Evolutionary conservation across 805 yeast species (phyloP).

Genomic region (Saccharomycopsis sp.): DNA sequence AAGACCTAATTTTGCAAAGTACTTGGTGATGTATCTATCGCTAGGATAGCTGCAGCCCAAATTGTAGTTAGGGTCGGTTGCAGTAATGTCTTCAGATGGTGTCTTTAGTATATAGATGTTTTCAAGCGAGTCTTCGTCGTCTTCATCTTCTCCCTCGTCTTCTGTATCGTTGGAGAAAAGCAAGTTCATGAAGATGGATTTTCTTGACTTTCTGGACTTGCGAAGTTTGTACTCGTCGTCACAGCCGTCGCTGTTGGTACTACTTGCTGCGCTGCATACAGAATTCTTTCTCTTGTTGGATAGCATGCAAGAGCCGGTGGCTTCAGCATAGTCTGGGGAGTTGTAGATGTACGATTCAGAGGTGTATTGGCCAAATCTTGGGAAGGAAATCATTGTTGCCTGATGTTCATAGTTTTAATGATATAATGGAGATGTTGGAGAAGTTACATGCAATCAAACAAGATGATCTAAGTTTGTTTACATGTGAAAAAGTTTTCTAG

Average conservation of each 20-base stretch:
- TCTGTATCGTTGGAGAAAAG: not conserved
- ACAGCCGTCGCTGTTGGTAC: slow-evolving; percentile 19
- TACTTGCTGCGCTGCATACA: slow-evolving; percentile 18
- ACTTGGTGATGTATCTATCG: slow-evolving; percentile 4
- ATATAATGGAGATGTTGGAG: too few relatives aligned
- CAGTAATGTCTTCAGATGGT: not conserved
- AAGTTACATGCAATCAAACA: too few relatives aligned
- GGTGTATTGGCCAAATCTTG: slow-evolving; percentile 15
- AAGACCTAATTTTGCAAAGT: slow-evolving; percentile 12
- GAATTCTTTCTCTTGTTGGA: not conserved
- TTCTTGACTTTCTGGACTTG: slow-evolving; percentile 3
- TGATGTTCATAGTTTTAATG: not conserved
- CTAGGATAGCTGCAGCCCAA: slow-evolving; percentile 7
- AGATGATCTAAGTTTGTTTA: too few relatives aligned
- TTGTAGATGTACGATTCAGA: slow-evolving; percentile 8
- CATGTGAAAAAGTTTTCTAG: not conserved
- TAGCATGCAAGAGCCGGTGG: not conserved
- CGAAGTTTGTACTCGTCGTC: not conserved
- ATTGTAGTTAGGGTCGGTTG: slow-evolving; percentile 11
- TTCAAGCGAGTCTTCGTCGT: not conserved
- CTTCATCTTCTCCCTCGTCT: slow-evolving; percentile 6
- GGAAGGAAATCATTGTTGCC: slow-evolving; percentile 12
- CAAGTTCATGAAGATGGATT: slow-evolving; percentile 12
- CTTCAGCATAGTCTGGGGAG: not conserved
- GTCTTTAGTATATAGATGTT: not conserved